A percentile compares a stretch with the other conserved stretches of the same genome.
Evolutionary conservation across 768 basidiomycete species (phyloP).

Genomic region (Ramaria rubella): DNA sequence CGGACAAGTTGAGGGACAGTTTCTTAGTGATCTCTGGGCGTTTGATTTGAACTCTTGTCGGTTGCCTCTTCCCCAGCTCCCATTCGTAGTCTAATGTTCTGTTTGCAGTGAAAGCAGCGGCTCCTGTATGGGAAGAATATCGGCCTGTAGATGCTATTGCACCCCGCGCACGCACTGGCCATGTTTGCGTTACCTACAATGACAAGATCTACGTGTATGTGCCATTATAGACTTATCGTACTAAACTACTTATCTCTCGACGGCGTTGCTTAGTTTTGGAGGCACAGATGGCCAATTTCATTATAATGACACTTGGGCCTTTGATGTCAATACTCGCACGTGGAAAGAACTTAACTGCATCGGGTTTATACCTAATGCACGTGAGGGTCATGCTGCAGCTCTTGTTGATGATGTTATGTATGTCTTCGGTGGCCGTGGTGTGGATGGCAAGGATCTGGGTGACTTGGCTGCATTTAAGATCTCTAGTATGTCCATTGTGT

Average conservation of each 20-base stretch:
- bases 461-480: conserved; percentile 97
- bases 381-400: conserved; percentile 95
- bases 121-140: conserved; percentile 74
- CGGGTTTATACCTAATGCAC: conserved; percentile 90
- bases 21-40: conserved; percentile 91
- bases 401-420: conserved; percentile 97
- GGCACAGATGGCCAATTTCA: conserved; percentile 98
- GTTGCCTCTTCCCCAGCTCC: conserved; percentile 23
- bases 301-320: conserved; percentile 98
- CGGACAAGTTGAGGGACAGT: conserved; percentile 91
- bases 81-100: neutral
- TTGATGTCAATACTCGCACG: conserved; percentile 66
- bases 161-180: conserved; percentile 86
- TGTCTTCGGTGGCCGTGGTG: conserved; percentile 93
- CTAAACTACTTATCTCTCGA: conserved; percentile 14
- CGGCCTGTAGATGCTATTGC: conserved; percentile 44
- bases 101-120: conserved; percentile 67
- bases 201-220: conserved; percentile 81
- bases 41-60: conserved; percentile 93
- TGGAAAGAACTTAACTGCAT: conserved; percentile 96
- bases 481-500: conserved; percentile 62
- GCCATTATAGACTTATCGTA: conserved; percentile 14
- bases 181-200: conserved; percentile 76
- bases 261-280: conserved; percentile 66
- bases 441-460: conserved; percentile 91